These are phyloP conservation scores for Starmerella cellae DNA, from an alignment of 805 yeast species.

Conservation along the genomic window DNA sequence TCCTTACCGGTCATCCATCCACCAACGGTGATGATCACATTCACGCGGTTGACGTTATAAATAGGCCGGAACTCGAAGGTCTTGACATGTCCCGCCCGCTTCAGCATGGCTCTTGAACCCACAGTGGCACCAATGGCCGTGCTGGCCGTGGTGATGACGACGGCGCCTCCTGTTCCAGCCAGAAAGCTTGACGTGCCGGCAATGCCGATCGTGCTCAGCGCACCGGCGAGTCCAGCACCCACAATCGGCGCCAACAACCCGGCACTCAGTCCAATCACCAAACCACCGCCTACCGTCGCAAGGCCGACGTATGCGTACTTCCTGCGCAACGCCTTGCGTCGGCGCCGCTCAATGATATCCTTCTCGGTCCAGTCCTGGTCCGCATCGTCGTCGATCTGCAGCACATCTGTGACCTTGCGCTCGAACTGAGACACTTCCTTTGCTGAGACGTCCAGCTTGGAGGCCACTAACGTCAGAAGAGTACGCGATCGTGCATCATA, in stretches of 20 bases:
- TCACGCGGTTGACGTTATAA: slow-evolving; percentile 80
- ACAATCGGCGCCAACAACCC: slow-evolving; percentile 94
- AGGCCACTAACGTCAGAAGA: slow-evolving; percentile 56
- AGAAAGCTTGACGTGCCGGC: slow-evolving; percentile 85
- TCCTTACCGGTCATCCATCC: slow-evolving; percentile 96
- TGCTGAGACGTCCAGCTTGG: slow-evolving; percentile 41
- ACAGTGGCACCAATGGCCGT: slow-evolving; percentile 82
- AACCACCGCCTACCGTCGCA: slow-evolving; percentile 92
- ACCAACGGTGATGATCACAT: slow-evolving; percentile 73
- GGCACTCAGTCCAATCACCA: slow-evolving; percentile 87
- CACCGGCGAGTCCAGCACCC: slow-evolving; percentile 97
- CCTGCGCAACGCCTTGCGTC: slow-evolving; percentile 50
- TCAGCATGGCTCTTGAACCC: slow-evolving; percentile 72
- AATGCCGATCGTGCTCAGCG: slow-evolving; percentile 85
- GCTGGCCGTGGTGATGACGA: slow-evolving; percentile 83
- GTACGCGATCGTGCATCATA: slow-evolving; percentile 85
- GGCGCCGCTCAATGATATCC: slow-evolving; percentile 54
- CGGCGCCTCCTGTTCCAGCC: slow-evolving; percentile 95
- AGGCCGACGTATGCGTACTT: slow-evolving; percentile 79
- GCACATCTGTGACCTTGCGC: slow-evolving; percentile 73
- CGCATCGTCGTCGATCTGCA: slow-evolving; percentile 73
- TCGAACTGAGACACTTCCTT: slow-evolving; percentile 80
- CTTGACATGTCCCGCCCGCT: slow-evolving; percentile 79
- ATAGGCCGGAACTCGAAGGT: slow-evolving; percentile 90
- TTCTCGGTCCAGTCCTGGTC: slow-evolving; percentile 66